phyloP scores from a whole-genome alignment of 2,329 filamentous ascomycete species.

The Diplocarpon rosae region DNA sequence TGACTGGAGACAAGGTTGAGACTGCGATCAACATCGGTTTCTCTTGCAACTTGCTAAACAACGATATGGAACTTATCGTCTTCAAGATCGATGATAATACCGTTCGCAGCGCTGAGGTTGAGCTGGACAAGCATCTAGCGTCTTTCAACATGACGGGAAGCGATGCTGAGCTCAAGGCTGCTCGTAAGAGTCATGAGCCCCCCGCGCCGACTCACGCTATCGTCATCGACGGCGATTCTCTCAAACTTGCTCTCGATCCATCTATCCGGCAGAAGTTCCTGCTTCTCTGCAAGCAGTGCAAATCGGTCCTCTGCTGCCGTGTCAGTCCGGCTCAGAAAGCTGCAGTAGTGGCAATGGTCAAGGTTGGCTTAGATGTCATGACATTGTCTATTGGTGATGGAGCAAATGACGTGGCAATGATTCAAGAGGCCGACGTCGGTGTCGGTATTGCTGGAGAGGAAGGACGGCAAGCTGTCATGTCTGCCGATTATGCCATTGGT shows the following conservation, averaged over 20 bases:
- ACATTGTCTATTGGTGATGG: conserved; percentile 88
- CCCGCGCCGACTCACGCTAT: conserved; percentile 83
- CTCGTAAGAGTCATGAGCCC: conserved; percentile 73
- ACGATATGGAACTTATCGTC: conserved; percentile 93
- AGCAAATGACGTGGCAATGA: conserved; percentile 96
- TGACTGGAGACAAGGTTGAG: conserved; percentile 97
- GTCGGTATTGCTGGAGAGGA: conserved; percentile 91
- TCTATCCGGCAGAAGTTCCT: conserved; percentile 83
- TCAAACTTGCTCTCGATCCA: conserved; percentile 79
- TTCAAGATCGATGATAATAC: conserved; percentile 75
- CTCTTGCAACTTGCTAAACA: conserved; percentile 93
- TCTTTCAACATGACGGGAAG: conserved; percentile 72
- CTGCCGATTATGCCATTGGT: conserved; percentile 88
- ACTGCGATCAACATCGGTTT: conserved; percentile 99
- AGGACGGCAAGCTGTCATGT: conserved; percentile 89
- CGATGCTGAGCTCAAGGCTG: conserved; percentile 71
- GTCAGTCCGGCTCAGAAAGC: conserved; percentile 96
- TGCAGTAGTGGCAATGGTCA: conserved; percentile 92
- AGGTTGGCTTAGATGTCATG: conserved; percentile 90
- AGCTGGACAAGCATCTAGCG: conserved; percentile 63
- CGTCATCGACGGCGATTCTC: conserved; percentile 87
- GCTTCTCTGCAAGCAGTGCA: conserved; percentile 92
- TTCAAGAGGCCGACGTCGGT: conserved; percentile 93
- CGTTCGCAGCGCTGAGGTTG: conserved; percentile 47
- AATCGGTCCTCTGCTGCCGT: conserved; percentile 90